phyloP scores from a whole-genome alignment of 495 filamentous ascomycete genomes.

The Hyaloscypha finlandica region DNA sequence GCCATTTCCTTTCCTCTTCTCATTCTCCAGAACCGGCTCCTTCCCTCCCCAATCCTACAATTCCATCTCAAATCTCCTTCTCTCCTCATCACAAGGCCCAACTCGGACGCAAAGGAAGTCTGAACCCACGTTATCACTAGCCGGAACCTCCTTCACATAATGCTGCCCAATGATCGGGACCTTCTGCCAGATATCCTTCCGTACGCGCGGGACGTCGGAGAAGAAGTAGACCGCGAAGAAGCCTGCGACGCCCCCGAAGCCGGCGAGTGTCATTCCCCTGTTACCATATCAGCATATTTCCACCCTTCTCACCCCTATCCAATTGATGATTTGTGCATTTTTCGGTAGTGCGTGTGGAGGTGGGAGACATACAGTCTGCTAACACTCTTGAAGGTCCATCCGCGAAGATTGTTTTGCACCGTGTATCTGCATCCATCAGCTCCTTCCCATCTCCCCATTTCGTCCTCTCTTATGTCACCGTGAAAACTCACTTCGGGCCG shows the following conservation, averaged over 20 bases:
- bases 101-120: not conserved
- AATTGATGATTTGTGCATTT: too few relatives aligned
- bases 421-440: conserved; percentile 48
- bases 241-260: conserved; percentile 62
- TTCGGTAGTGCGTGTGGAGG: not conserved
- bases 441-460: not conserved
- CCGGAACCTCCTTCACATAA: conserved; percentile 58
- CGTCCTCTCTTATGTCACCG: not conserved
- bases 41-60: too few relatives aligned
- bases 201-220: conserved; percentile 67
- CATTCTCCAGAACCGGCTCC: too few relatives aligned
- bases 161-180: conserved; percentile 61
- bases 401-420: conserved; percentile 48
- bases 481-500: conserved; percentile 42
- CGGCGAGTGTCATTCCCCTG: conserved; percentile 55
- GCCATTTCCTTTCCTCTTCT: too few relatives aligned
- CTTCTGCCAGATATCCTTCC: conserved; percentile 64
- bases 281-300: conserved; percentile 10
- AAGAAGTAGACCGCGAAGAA: conserved; percentile 72
- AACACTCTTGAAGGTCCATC: conserved; percentile 47
- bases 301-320: not conserved
- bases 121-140: conserved; percentile 58
- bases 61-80: not conserved
- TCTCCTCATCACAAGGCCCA: not conserved
- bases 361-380: conserved; percentile 50